Percentiles rank a stretch among this genome's conserved stretches.
These are phyloP conservation scores for Trametes villosa DNA, from an alignment of 768 basidiomycete species.

Conservation along the genomic window DNA sequence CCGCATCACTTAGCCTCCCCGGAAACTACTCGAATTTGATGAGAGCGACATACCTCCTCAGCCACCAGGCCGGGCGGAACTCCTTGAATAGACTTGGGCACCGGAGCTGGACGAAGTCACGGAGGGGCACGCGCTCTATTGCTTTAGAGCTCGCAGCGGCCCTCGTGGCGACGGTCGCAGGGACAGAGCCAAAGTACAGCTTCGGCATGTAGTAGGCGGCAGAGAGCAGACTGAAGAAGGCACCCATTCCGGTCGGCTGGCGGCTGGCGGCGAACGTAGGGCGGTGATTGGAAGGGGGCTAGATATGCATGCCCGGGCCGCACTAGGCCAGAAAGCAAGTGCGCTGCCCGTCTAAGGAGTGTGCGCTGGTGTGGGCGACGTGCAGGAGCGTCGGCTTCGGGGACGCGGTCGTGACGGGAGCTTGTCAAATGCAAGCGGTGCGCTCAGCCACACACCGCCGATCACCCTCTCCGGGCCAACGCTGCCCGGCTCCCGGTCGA, in stretches of 20 bases:
- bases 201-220: constrained; percentile 23
- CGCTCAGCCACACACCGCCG: no score
- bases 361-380: background rate
- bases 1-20: background rate
- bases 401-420: no score
- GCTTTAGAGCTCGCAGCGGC: constrained; percentile 15
- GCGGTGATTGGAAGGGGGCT: background rate
- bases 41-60: constrained; percentile 30
- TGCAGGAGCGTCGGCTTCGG: no score
- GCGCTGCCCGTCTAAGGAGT: background rate
- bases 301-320: no score
- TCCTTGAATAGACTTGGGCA: constrained; percentile 35
- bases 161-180: constrained; percentile 25
- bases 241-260: constrained; percentile 21
- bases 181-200: constrained; percentile 27
- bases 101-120: constrained; percentile 27
- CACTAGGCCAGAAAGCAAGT: background rate
- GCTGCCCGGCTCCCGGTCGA: no score
- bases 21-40: background rate
- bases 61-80: constrained; percentile 38
- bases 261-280: background rate
- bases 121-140: constrained; percentile 22
- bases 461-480: no score
- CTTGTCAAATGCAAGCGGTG: no score
- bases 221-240: constrained; percentile 27